Evolutionary conservation across 1,284 basidiomycete species (phyloP), one percentile per base, ranked within the genome.

Genomic region (Ustilago loliicola): DNA sequence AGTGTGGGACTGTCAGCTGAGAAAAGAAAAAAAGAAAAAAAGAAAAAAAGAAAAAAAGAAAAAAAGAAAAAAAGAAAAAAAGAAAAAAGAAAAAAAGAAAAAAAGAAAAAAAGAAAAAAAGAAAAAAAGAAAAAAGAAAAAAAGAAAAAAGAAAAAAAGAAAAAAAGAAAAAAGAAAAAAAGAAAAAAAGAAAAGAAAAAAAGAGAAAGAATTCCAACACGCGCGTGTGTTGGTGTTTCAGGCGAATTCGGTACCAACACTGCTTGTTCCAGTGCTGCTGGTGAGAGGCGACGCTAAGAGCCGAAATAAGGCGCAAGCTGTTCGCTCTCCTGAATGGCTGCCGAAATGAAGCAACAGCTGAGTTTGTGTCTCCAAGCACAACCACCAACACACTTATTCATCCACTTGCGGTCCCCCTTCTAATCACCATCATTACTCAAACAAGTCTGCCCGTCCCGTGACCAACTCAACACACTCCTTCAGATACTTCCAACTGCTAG

Each of bases 191-290:
- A n/a, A n/a, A n/a, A n/a, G n/a, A n/a, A n/a, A n/a, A n/a, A n/a
- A n/a, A n/a, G n/a, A n/a, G 25, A 52, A 52, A 32, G 29, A 36
- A 54, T 36, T 54, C 13, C 30, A 51, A 52, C 50, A 36, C 52
- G 53, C 40, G 51, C 36, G 60, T 52, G 60, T 61, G 51, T 59
- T 60, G 58, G 58, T 62, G 52, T 63, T 23, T 63, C 42, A 55
- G 29, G 10, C 36, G 25, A 56, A 23, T 38, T 36, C 51, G n/a
- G 51, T 10, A 36, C 34, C 34, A 40, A 45, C n/a, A 17, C 17
- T 45, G n/a, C 42, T 45, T 21, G 19, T n/a, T 45, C 42, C n/a
- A 21, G 17, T 15, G 6, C 38, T 45, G 42, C 42, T 21, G n/a
- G n/a, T 21, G 19, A 6, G n/a, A 45, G n/a, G n/a, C 42, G 9